These are phyloP conservation scores for Penicillium sumatraense DNA, from an alignment of 2,329 filamentous ascomycete genomes.

Conservation along the genomic window DNA sequence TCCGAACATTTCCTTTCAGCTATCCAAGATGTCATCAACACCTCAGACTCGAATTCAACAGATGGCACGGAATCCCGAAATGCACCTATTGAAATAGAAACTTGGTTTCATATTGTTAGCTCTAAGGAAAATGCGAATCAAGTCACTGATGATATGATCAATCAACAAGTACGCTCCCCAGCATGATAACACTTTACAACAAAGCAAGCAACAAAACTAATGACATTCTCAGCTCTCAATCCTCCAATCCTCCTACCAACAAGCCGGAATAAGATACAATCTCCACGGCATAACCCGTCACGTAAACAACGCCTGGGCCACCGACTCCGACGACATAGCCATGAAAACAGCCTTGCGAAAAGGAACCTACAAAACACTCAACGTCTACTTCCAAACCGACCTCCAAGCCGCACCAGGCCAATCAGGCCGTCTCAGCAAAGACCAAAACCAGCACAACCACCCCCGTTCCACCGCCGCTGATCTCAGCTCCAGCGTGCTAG, in stretches of 20 bases:
- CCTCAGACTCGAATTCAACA: conserved; percentile 12
- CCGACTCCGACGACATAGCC: conserved; percentile 50
- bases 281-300: conserved; percentile 55
- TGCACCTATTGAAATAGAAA: conserved; percentile 42
- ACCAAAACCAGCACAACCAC: conserved; percentile 25
- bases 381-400: conserved; percentile 65
- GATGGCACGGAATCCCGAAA: conserved; percentile 26
- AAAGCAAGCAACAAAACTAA: not conserved
- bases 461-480: conserved; percentile 10
- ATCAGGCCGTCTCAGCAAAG: conserved; percentile 20
- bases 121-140: conserved; percentile 31
- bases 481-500: conserved; percentile 48
- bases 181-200: no score
- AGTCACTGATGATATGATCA: conserved; percentile 40
- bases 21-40: conserved; percentile 28
- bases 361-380: conserved; percentile 59
- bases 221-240: conserved; percentile 33
- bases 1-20: conserved; percentile 29
- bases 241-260: conserved; percentile 52
- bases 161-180: conserved; percentile 45
- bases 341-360: conserved; percentile 60
- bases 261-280: conserved; percentile 54
- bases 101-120: conserved; percentile 50
- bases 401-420: conserved; percentile 40
- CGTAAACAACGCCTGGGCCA: conserved; percentile 61